Conservation (phyloP, 2,329 filamentous ascomycete species). For the Xylaria sp. region DNA sequence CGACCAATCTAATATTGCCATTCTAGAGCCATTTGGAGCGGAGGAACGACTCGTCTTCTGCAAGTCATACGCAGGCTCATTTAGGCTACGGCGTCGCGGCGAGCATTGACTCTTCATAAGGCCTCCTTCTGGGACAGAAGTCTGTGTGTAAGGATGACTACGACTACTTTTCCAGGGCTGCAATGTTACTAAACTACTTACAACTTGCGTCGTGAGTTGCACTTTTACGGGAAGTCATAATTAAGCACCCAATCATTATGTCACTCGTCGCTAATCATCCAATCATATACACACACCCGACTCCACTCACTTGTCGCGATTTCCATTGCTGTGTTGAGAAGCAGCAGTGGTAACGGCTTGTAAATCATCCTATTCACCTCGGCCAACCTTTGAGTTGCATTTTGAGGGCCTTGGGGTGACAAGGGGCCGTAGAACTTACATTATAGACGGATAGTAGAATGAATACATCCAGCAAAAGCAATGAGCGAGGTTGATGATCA, state of each 20-base stretch:
- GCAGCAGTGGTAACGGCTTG: not conserved
- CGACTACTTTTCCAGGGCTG: too few species aligned
- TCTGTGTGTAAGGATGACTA: too few species aligned
- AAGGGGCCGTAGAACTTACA: not conserved
- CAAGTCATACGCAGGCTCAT: not conserved
- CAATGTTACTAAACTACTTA: too few species aligned
- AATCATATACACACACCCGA: not conserved
- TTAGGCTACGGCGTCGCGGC: constrained; percentile 11
- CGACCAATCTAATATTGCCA: not conserved
- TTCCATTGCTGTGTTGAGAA: not conserved
- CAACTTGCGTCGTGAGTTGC: too few species aligned
- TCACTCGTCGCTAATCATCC: too few species aligned
- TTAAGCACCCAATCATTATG: not conserved
- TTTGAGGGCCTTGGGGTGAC: too few species aligned
- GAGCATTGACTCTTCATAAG: too few species aligned
- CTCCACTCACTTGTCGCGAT: not conserved
- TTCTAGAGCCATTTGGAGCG: not conserved
- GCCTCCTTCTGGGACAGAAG: too few species aligned
- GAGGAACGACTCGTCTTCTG: not conserved
- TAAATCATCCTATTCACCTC: not conserved
- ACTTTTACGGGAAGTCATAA: not conserved
- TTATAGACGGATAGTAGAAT: not conserved
- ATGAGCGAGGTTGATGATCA: not conserved
- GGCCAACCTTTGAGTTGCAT: not conserved
- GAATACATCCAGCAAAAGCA: not conserved